Evolutionary conservation across 106 monocot species (phyloP).

Genomic region (Dendrobium catenatum): DNA sequence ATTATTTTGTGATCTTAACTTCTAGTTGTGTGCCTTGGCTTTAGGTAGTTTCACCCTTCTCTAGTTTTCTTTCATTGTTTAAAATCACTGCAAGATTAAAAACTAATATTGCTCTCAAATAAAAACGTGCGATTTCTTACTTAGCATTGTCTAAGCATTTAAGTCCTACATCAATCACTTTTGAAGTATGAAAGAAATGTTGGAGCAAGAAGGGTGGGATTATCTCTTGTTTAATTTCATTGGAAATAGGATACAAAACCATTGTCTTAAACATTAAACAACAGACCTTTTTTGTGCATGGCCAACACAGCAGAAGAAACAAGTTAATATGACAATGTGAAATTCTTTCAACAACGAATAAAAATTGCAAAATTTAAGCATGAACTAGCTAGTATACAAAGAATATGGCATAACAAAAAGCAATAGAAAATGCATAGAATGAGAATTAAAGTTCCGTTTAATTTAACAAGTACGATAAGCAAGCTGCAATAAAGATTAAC

Average conservation of each 20-base stretch:
- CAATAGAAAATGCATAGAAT: not conserved
- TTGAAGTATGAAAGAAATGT: not conserved
- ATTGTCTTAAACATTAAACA: not conserved
- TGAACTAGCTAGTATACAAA: not conserved
- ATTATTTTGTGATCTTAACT: no score
- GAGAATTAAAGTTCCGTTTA: not conserved
- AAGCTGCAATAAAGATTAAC: not conserved
- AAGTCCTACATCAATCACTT: no score
- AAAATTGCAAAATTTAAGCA: not conserved
- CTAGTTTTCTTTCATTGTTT: no score
- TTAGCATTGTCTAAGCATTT: no score
- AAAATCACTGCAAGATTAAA: no score
- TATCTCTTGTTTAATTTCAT: no score
- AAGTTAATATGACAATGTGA: not conserved
- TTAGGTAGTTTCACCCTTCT: no score
- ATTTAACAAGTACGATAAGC: not conserved
- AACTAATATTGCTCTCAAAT: no score
- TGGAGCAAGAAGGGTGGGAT: not conserved
- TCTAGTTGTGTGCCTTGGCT: no score
- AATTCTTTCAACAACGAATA: not conserved
- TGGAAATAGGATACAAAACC: not conserved
- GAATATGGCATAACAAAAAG: not conserved
- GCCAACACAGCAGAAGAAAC: not conserved
- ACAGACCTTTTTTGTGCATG: not conserved
- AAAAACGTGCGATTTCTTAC: no score